Evolutionary conservation across 495 filamentous ascomycete genomes (phyloP), one percentile per base, ranked within the genome.

Genomic region (Darksidea phi): DNA sequence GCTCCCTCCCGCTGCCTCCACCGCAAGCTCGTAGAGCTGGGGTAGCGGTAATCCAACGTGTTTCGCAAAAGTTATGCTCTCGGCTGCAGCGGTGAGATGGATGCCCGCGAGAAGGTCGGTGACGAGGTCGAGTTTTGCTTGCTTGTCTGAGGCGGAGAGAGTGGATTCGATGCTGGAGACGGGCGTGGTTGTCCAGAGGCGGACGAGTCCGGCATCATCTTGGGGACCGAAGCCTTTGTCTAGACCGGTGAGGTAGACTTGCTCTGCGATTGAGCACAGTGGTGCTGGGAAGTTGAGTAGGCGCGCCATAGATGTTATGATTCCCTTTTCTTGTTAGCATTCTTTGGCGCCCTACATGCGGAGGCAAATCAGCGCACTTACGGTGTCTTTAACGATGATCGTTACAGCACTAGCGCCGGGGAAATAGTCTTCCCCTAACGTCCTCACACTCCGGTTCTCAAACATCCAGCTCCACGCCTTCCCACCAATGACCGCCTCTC

Each of bases 401-500:
- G 79, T 82, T 64, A 90, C 69, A 1, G 89, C 88, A 68, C 84
- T 88, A 20, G 72, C 73, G 26, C 84, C 84, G 7, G 88, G 75
- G 48, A 82, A 81, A 75, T 85, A 81, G 62, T 87, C 86, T 62
- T 83, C 75, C 5, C 83, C 82, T 59, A 92, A 63, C 79, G 91
- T 88, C 51, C 86, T 79, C 52, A 84, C 82, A 4, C 83, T 78
- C 13, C 89, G 80, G 71, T 94, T 86, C 70, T 86, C 86, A 75
- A 90, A 89, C 87, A 92, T 91, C 86, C 87, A 94, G 62, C 83
- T 86, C 76, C 80, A 84, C 32, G 79, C 84, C n/a, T 84, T 80
- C 0, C 82, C 81, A 0, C 63, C 64, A n/a, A 82, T 75, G 21
- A 92, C 78, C 17, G 75, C 73, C 18, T 86, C 80, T 34, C 79